Evolutionary conservation across 1,284 basidiomycete species (phyloP), one percentile per base, ranked within the genome.

Genomic region (Farysia itapuensis): DNA sequence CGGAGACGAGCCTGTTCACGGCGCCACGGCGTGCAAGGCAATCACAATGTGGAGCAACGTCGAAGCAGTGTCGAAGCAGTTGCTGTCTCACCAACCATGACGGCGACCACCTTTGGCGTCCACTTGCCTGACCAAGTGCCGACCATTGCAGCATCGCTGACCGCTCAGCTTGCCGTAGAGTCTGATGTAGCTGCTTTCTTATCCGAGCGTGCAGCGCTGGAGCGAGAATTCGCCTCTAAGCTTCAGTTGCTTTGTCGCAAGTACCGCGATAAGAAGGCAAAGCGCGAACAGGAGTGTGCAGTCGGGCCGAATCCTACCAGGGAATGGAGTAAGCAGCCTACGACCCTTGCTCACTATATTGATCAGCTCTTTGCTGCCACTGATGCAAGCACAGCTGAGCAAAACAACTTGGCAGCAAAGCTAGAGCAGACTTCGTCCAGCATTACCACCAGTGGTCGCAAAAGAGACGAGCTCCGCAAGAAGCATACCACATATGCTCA

Each of bases 181-280:
- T 39, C 29, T 35, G 64, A 67, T 24, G 47, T 53, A 2, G 36
- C 60, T 21, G 24, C 46, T 32, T 67, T 64, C 28, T 43, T 70
- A 3, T 31, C 60, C 11, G 67, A 67, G 21, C 49, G 64, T 15
- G 59, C 64, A n/a, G 50, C 46, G 2, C 46, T 70, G 13, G 67
- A 70, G 43, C 47, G 64, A 12, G 67, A 70, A 18, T 61, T 61
- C 31, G 57, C 67, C 12, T 42, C 43, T 14, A 60, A 59, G 31
- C 47, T 67, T 1, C 53, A 52, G 24, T 28, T 50, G 7, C 39
- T 70, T n/a, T 35, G 42, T 13, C 48, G 52, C 48, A 70, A 64
- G 43, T 53, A 48, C 24, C 45, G 52, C 26, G 64, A 60, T 8
- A 56, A 61, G 39, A 47, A 49, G 15, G 43, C 46, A 7, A 64